Conservation (phyloP, 148 eudicot species). For the Persicaria maculosa region DNA sequence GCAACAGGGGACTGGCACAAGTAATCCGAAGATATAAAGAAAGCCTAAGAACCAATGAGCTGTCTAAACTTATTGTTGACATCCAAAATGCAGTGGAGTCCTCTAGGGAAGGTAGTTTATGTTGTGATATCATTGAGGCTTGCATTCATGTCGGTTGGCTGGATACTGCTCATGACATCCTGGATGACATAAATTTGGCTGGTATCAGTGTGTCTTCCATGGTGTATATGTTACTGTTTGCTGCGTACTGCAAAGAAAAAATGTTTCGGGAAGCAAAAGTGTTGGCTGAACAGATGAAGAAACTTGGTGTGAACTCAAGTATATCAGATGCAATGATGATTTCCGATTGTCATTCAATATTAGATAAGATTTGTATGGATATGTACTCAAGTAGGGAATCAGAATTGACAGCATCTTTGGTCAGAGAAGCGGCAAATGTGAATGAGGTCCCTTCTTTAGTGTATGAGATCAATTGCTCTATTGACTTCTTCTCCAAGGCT, state of each 20-base stretch:
- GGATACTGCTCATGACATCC: constrained; percentile 84
- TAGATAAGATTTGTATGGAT: constrained; percentile 13
- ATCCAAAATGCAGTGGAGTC: constrained; percentile 31
- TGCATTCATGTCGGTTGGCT: constrained; percentile 73
- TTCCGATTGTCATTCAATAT: constrained; percentile 20
- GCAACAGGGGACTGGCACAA: constrained; percentile 57
- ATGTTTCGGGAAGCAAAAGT: constrained; percentile 66
- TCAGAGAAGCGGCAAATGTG: constrained; percentile 36
- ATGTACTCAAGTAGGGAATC: constrained; percentile 20
- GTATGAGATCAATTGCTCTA: constrained; percentile 58
- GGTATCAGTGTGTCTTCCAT: constrained; percentile 23
- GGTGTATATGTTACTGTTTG: constrained; percentile 46
- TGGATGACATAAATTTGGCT: constrained; percentile 67
- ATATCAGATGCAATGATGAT: constrained; percentile 17
- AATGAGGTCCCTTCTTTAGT: constrained; percentile 21
- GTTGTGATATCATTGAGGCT: constrained; percentile 56
- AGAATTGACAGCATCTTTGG: constrained; percentile 33
- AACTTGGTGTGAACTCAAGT: constrained; percentile 29
- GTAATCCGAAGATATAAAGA: constrained; percentile 43
- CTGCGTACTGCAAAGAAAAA: constrained; percentile 43
- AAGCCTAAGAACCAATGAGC: constrained; percentile 41
- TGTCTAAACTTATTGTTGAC: constrained; percentile 49
- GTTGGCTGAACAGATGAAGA: constrained; percentile 46
- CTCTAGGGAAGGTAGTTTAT: constrained; percentile 26
- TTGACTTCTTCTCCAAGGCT: constrained; percentile 81